Conservation (phyloP, 257 asterid genomes). For the Primulina eburnea region DNA sequence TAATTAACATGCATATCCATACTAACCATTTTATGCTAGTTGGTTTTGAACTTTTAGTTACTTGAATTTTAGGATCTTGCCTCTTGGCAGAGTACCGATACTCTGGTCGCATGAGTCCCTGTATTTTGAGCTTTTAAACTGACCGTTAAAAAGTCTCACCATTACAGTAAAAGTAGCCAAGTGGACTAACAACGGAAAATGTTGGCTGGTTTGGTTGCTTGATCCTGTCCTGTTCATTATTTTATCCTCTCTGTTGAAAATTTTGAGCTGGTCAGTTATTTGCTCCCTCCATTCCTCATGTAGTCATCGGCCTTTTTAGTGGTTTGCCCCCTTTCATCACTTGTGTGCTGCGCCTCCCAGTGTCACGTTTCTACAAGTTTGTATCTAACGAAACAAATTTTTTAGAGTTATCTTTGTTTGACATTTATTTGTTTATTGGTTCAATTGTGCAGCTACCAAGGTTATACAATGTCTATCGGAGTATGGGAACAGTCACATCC, state of each 20-base stretch:
- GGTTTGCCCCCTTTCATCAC: not conserved
- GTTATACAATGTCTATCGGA: conserved; percentile 77
- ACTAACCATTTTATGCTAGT: not conserved
- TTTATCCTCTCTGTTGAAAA: not conserved
- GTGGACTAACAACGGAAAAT: not conserved
- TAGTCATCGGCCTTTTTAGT: not conserved
- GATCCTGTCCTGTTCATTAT: conserved; percentile 2
- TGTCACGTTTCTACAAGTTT: conserved; percentile 8
- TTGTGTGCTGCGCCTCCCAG: not conserved
- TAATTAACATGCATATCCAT: not conserved
- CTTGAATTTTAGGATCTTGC: conserved; percentile 6
- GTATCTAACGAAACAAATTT: not conserved
- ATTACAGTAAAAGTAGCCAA: conserved; percentile 4
- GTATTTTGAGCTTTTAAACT: not conserved
- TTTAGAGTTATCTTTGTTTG: conserved; percentile 18
- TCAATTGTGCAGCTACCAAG: conserved; percentile 79
- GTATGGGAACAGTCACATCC: conserved; percentile 93
- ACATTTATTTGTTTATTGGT: conserved; percentile 24
- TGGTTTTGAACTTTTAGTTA: not conserved
- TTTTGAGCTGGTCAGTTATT: conserved; percentile 21
- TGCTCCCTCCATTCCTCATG: not conserved
- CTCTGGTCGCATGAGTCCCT: too few species aligned
- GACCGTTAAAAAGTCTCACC: not conserved
- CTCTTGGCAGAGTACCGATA: conserved; percentile 13
- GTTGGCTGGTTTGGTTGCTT: conserved; percentile 16